These are phyloP conservation scores for Penicillium sp. DNA, from an alignment of 2,329 filamentous ascomycete genomes.

Conservation along the genomic window DNA sequence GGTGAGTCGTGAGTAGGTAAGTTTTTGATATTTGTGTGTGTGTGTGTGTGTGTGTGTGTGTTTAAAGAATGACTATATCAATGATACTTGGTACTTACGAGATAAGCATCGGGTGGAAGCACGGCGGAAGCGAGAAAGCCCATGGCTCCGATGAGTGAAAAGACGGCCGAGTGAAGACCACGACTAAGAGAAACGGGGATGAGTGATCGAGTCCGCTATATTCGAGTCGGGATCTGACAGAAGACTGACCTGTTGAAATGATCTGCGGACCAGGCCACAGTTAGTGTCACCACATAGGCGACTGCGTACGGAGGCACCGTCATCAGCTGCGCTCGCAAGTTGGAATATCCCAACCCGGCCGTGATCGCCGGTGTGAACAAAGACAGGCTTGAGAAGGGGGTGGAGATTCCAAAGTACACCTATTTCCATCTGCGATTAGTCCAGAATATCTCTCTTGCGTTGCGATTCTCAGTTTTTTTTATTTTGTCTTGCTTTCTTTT, in stretches of 20 bases:
- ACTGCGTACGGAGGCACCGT: conserved; percentile 61
- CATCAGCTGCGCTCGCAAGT: conserved; percentile 58
- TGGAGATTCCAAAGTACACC: conserved; percentile 49
- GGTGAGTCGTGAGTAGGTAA: no score
- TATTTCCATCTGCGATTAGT: conserved; percentile 17
- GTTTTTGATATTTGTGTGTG: not conserved
- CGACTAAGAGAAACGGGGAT: conserved; percentile 28
- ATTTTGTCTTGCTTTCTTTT: no score
- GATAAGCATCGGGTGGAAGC: conserved; percentile 55
- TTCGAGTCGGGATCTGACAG: no score
- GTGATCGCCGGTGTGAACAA: conserved; percentile 61
- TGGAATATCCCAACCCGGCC: conserved; percentile 49
- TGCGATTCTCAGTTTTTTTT: no score
- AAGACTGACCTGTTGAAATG: conserved; percentile 23
- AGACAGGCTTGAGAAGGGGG: conserved; percentile 55
- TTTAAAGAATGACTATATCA: not conserved
- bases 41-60: not conserved
- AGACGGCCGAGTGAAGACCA: conserved; percentile 46
- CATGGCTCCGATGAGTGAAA: conserved; percentile 47
- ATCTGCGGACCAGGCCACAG: conserved; percentile 57
- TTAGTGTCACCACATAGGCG: conserved; percentile 49
- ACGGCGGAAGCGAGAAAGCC: conserved; percentile 60
- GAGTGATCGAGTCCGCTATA: not conserved
- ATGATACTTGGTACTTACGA: conserved; percentile 21
- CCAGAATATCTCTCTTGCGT: no score